phyloP scores from a whole-genome alignment of 768 basidiomycete genomes.

The Trametes villosa region DNA sequence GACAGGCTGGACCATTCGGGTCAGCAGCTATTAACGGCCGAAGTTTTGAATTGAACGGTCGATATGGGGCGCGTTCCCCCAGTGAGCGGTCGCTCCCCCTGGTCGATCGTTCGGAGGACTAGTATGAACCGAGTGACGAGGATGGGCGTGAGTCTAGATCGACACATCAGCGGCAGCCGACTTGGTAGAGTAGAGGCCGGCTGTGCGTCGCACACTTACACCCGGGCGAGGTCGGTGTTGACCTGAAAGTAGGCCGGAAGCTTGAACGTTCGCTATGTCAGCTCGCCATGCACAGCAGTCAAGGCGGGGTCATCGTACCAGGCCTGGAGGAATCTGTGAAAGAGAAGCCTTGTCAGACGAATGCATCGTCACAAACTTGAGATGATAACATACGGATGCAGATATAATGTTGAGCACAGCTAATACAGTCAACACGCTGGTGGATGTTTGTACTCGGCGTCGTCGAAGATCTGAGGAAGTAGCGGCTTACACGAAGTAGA shows the following conservation, averaged over 20 bases:
- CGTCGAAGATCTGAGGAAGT: too few species aligned
- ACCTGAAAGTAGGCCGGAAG: not conserved
- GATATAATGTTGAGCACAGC: not conserved
- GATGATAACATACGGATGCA: not conserved
- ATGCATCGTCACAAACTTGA: not conserved
- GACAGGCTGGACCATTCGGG: too few species aligned
- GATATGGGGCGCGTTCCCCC: not conserved
- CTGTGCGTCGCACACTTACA: not conserved
- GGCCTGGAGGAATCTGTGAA: not conserved
- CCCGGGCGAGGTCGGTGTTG: not conserved
- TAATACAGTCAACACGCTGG: not conserved
- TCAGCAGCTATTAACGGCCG: too few species aligned
- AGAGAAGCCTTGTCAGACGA: not conserved
- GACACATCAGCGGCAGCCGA: not conserved
- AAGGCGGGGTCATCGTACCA: too few species aligned
- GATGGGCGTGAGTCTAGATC: slow-evolving; percentile 3
- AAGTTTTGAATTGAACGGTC: not conserved
- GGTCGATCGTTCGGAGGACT: not conserved
- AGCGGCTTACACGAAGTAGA: not conserved
- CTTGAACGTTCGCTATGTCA: not conserved
- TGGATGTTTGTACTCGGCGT: not conserved
- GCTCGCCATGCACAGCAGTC: not conserved
- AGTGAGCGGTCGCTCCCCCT: not conserved
- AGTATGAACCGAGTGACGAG: slow-evolving; percentile 7
- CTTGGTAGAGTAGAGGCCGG: not conserved